Base-by-base conservation (phyloP, 495 filamentous ascomycete species). In the Aspergillus saccharolyticus region DNA sequence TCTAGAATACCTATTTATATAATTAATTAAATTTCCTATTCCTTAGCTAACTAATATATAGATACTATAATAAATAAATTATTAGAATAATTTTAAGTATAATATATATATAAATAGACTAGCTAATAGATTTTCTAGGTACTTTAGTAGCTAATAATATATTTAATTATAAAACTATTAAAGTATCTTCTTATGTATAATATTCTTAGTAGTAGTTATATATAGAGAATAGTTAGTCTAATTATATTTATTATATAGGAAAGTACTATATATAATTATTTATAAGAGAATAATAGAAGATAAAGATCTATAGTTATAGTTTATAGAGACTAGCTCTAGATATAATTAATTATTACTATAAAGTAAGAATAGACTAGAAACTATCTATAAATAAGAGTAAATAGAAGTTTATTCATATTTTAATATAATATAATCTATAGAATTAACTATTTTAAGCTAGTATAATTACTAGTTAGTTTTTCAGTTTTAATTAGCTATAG, bases 21-120 rank as follows among this genome's bases (percentile, higher is more conserved):
- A 28, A 28, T 28, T 28, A 28, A 28, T 28, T 28, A 28, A 28
- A 28, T 28, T 28, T 28, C 9, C 9, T 28, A 28, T 4, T 28
- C 9, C 9, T 28, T 28, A 28, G 9, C 9, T 28, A 28, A 28
- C 9, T 28, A 28, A 28, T 28, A 28, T 28, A 28, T 28, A 28
- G 25, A 28, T 4, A 28, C 25, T 28, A 9, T 28, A 28, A 9
- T 28, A 28, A 9, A 28, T 28, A 28, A 28, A 28, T 28, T 28
- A 28, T 28, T 28, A 28, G 9, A 22, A 39, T 42, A 17, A 50
- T 47, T 45, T 42, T 20, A 48, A 30, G 21, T 60, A 54, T 48
- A 46, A 58, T 63, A 42, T 54, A 48, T 50, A 59, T 56, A 58
- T 53, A 61, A 55, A 46, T 30, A 21, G 43, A 39, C 59, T 4